These are phyloP conservation scores for Amanita rubescens DNA, from an alignment of 768 basidiomycete genomes.

Conservation along the genomic window DNA sequence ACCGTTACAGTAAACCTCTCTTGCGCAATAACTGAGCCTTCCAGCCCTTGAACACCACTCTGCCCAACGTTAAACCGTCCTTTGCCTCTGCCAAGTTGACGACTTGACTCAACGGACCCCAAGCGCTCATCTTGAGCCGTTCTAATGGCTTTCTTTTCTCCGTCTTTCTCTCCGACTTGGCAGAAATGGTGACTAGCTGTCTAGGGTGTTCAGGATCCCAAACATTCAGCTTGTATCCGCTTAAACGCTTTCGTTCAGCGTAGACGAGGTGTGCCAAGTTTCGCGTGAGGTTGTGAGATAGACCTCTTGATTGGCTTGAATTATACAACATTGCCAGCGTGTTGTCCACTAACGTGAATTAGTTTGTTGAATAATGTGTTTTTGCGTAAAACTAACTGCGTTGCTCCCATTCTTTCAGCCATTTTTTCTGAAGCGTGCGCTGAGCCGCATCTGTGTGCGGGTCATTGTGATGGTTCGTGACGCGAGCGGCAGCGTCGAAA, in stretches of 20 bases:
- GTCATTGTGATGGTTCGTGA: conserved; percentile 33
- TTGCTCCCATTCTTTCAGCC: conserved; percentile 48
- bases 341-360: conserved; percentile 46
- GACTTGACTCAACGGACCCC: conserved; percentile 44
- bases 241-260: conserved; percentile 25
- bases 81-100: conserved; percentile 54
- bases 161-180: conserved; percentile 11
- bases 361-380: not conserved
- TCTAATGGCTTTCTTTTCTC: conserved; percentile 15
- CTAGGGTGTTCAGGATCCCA: conserved; percentile 9
- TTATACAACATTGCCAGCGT: conserved; percentile 56
- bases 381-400: conserved; percentile 36
- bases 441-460: conserved; percentile 16
- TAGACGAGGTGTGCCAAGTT: conserved; percentile 41
- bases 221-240: conserved; percentile 1
- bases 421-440: conserved; percentile 26
- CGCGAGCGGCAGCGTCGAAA: conserved; percentile 44
- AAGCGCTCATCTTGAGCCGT: conserved; percentile 29
- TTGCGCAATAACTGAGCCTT: conserved; percentile 4
- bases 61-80: conserved; percentile 42
- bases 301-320: conserved; percentile 56
- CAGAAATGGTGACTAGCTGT: conserved; percentile 15
- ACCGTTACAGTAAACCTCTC: not conserved
- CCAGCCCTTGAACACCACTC: conserved; percentile 23
- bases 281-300: conserved; percentile 50